phyloP scores from a whole-genome alignment of 495 filamentous ascomycete species.

The Diplogelasinospora grovesii region DNA sequence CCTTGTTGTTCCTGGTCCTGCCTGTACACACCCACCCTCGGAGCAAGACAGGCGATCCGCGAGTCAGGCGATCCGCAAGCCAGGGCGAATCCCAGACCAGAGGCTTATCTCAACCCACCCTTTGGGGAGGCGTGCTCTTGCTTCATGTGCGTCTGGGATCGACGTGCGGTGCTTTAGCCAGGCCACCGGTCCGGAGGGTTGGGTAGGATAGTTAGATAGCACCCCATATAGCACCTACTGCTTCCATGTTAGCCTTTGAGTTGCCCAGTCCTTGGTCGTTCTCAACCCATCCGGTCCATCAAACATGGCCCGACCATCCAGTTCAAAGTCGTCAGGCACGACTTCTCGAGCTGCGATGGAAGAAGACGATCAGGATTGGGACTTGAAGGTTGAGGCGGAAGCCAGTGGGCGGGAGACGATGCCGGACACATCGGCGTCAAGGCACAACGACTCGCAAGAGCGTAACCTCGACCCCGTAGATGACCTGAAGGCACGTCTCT shows the following conservation, averaged over 20 bases:
- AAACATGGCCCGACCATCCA: slow-evolving; percentile 14
- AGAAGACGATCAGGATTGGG: slow-evolving; percentile 21
- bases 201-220: slow-evolving; percentile 6
- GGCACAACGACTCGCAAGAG: slow-evolving; percentile 11
- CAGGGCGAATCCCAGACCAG: too few relatives aligned
- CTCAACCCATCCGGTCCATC: slow-evolving; percentile 1
- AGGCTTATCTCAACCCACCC: neutral
- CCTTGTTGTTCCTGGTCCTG: too few relatives aligned
- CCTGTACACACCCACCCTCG: too few relatives aligned
- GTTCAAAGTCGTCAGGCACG: slow-evolving; percentile 18
- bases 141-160: slow-evolving; percentile 12
- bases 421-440: slow-evolving; percentile 9
- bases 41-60: too few relatives aligned
- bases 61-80: too few relatives aligned
- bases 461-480: slow-evolving; percentile 23
- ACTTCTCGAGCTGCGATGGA: slow-evolving; percentile 7
- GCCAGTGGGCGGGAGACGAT: slow-evolving; percentile 21
- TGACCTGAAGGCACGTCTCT: slow-evolving; percentile 25
- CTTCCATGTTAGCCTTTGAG: slow-evolving; percentile 8
- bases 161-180: too few relatives aligned
- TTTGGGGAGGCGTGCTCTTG: slow-evolving; percentile 2
- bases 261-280: neutral
- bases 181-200: too few relatives aligned
- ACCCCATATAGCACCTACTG: slow-evolving; percentile 8
- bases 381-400: slow-evolving; percentile 17